Percentiles rank a stretch among this genome's conserved stretches.
phyloP scores from a whole-genome alignment of 768 basidiomycete species.

The Phylloporus rhodoxanthus region DNA sequence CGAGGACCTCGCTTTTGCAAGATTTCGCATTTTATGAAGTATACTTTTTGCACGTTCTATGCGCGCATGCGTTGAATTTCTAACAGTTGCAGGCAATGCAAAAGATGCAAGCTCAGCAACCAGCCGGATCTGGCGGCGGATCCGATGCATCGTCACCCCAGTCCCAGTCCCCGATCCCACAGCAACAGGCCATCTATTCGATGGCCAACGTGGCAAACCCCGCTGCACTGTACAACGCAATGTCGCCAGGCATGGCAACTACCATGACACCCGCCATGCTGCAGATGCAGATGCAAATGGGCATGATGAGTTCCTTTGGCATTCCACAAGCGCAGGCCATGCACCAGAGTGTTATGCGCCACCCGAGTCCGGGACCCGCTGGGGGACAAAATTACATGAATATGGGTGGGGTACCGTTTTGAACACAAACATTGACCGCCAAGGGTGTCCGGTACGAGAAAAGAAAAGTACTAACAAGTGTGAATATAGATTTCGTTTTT shows the following conservation, averaged over 20 bases:
- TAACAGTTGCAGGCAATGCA: constrained; percentile 79
- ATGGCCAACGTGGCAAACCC: constrained; percentile 40
- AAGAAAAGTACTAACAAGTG: constrained; percentile 12
- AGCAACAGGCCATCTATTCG: constrained; percentile 43
- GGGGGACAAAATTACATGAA: constrained; percentile 42
- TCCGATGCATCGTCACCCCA: constrained; percentile 29
- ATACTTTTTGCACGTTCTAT: constrained; percentile 11
- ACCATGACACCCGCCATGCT: constrained; percentile 30
- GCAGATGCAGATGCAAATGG: constrained; percentile 48
- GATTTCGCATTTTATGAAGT: constrained; percentile 94
- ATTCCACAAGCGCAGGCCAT: constrained; percentile 64
- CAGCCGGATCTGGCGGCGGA: constrained; percentile 23
- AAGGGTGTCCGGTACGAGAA: constrained; percentile 7
- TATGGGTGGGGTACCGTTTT: constrained; percentile 33
- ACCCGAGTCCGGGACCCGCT: constrained; percentile 61
- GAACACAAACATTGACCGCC: constrained; percentile 12
- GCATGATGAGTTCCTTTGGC: constrained; percentile 43
- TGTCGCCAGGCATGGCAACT: constrained; percentile 28
- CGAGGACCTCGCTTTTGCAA: constrained; percentile 87
- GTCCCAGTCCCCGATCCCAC: constrained; percentile 36
- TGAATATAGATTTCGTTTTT: constrained; percentile 25
- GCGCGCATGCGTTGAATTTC: constrained; percentile 5
- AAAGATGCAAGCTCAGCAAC: constrained; percentile 44
- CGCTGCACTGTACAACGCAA: constrained; percentile 35
- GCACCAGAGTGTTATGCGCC: constrained; percentile 82